Conservation (phyloP, 176 grass and related monocot species). For the Puccinellia tenuiflora region DNA sequence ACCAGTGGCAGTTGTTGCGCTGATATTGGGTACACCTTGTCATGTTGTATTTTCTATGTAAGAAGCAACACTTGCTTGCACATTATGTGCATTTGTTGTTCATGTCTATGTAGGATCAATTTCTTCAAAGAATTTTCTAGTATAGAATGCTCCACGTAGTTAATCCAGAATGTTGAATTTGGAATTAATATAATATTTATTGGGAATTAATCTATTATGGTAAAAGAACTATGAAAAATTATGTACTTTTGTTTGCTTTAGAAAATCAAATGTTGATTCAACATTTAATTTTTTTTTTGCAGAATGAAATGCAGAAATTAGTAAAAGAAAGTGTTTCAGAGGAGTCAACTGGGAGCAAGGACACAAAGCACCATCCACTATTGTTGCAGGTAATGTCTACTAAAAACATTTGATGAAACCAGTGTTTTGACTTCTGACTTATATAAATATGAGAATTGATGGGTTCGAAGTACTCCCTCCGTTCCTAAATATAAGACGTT, state of each 20-base stretch:
- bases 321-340: slow-evolving; percentile 40
- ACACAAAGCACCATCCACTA: slow-evolving; percentile 64
- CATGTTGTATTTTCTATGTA: slow-evolving; percentile 7
- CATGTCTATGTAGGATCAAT: not conserved
- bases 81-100: not conserved
- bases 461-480: too few species aligned
- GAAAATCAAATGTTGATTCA: not conserved
- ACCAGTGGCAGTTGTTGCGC: not conserved
- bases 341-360: slow-evolving; percentile 47
- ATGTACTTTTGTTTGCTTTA: not conserved
- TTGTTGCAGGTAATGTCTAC: slow-evolving; percentile 60
- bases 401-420: not conserved
- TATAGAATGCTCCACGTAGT: not conserved
- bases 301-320: slow-evolving; percentile 70
- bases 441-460: not conserved
- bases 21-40: not conserved
- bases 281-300: not conserved
- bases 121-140: not conserved
- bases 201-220: not conserved
- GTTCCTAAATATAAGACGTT: too few species aligned
- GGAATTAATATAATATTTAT: not conserved
- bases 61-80: not conserved
- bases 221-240: not conserved
- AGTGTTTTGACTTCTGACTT: not conserved
- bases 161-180: not conserved